These are phyloP conservation scores for Ehretia macrophylla DNA, from an alignment of 257 asterid genomes.

Conservation along the genomic window DNA sequence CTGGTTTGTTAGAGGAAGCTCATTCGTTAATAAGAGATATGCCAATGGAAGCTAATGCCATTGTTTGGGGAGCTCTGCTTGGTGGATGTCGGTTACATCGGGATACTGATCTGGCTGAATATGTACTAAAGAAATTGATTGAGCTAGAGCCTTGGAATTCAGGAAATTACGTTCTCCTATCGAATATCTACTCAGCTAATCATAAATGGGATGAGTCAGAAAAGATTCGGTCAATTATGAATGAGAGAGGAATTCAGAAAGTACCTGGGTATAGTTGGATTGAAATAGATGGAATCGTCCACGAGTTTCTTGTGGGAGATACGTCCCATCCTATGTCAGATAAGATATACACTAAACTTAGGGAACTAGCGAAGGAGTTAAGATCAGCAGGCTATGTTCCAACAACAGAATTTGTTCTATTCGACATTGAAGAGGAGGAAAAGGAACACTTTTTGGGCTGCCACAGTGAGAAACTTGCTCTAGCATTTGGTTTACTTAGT, in stretches of 20 bases:
- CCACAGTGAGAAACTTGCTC: slow-evolving; percentile 50
- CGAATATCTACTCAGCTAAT: slow-evolving; percentile 38
- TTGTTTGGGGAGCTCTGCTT: slow-evolving; percentile 50
- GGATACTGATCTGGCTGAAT: slow-evolving; percentile 40
- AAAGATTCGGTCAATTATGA: slow-evolving; percentile 28
- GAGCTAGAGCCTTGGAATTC: slow-evolving; percentile 45
- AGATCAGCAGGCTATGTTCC: slow-evolving; percentile 35
- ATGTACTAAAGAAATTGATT: slow-evolving; percentile 33
- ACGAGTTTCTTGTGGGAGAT: slow-evolving; percentile 47
- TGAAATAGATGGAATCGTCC: slow-evolving; percentile 36
- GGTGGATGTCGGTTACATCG: slow-evolving; percentile 46
- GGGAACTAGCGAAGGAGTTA: slow-evolving; percentile 27
- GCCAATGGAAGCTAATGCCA: slow-evolving; percentile 41
- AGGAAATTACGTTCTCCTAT: slow-evolving; percentile 35
- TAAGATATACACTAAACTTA: slow-evolving; percentile 29
- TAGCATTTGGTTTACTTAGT: slow-evolving; percentile 38
- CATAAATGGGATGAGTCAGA: slow-evolving; percentile 35
- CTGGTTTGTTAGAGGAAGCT: slow-evolving; percentile 38
- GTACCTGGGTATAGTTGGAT: slow-evolving; percentile 46
- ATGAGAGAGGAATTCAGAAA: slow-evolving; percentile 27
- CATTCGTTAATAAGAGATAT: slow-evolving; percentile 25
- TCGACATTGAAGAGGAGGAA: slow-evolving; percentile 48
- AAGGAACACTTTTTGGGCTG: slow-evolving; percentile 35
- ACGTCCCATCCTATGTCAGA: slow-evolving; percentile 34
- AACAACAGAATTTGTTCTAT: slow-evolving; percentile 36